Conservation (phyloP, 2,329 filamentous ascomycete species). For the Penicillium sp. region DNA sequence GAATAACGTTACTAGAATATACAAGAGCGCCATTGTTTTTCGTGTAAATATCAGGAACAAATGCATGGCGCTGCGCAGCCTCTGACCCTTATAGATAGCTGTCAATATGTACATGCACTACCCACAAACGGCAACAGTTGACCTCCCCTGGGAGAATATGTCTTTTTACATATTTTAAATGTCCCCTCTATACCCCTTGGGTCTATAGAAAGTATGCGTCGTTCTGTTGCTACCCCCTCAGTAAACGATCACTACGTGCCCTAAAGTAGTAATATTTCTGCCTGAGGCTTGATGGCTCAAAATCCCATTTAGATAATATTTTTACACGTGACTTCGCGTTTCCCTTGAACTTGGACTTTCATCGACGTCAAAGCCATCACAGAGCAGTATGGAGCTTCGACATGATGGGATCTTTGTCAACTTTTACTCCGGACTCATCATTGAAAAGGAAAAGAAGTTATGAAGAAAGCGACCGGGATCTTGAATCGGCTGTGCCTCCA, state of each 20-base stretch:
- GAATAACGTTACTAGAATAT: too few species aligned
- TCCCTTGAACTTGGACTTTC: neutral
- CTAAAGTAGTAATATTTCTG: neutral
- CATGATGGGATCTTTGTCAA: conserved; percentile 22
- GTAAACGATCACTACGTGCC: too few species aligned
- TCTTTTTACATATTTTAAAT: too few species aligned
- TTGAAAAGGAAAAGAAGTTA: conserved; percentile 23
- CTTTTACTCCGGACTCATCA: neutral
- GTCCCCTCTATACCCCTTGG: too few species aligned
- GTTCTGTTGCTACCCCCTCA: too few species aligned
- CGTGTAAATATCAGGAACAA: too few species aligned
- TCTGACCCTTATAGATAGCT: too few species aligned
- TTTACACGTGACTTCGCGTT: conserved; percentile 17
- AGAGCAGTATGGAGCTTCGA: conserved; percentile 25
- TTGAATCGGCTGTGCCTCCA: neutral
- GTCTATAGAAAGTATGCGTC: too few species aligned
- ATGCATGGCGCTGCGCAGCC: too few species aligned
- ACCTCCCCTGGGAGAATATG: too few species aligned
- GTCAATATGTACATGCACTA: too few species aligned
- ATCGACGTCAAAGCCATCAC: neutral
- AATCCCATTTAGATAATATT: conserved; percentile 27
- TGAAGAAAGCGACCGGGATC: conserved; percentile 2
- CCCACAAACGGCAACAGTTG: too few species aligned
- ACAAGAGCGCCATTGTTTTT: neutral
- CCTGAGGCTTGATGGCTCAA: neutral